Conservation (phyloP, 2,329 filamentous ascomycete species). For the Xylariomycetidae sp. region DNA sequence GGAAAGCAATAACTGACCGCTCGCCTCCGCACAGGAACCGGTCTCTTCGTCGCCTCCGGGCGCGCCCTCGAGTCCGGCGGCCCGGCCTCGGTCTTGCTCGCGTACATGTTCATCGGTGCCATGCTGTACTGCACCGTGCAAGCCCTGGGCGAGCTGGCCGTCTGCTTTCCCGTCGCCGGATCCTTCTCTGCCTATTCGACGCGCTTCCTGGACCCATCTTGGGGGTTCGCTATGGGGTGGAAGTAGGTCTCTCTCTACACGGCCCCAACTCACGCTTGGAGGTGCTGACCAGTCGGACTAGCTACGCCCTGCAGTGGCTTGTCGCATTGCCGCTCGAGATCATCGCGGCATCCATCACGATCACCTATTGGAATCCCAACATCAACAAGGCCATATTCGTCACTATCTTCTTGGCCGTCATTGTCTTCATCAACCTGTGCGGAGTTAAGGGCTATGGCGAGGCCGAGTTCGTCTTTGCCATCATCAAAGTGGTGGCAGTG, state of each 20-base stretch:
- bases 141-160: constrained; percentile 84
- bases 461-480: constrained; percentile 80
- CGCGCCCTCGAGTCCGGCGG: constrained; percentile 65
- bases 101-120: constrained; percentile 70
- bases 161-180: constrained; percentile 83
- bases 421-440: constrained; percentile 79
- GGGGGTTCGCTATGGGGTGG: constrained; percentile 95
- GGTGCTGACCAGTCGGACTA: constrained; percentile 25
- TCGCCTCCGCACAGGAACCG: constrained; percentile 52
- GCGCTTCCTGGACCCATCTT: constrained; percentile 85
- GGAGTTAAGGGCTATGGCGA: constrained; percentile 86
- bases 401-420: constrained; percentile 69
- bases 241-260: constrained; percentile 62
- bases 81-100: constrained; percentile 70
- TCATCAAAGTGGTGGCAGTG: constrained; percentile 79
- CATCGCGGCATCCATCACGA: constrained; percentile 78
- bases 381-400: constrained; percentile 72
- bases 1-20: no score
- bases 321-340: constrained; percentile 79
- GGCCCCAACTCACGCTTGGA: neutral
- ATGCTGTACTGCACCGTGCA: constrained; percentile 94
- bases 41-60: constrained; percentile 81
- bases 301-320: constrained; percentile 84
- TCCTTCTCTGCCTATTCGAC: constrained; percentile 91
- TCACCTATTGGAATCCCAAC: constrained; percentile 67